A percentile compares a stretch with the other conserved stretches of the same genome.
Evolutionary conservation across 2,329 filamentous ascomycete species (phyloP).

Genomic region (Corinectria fuckeliana): DNA sequence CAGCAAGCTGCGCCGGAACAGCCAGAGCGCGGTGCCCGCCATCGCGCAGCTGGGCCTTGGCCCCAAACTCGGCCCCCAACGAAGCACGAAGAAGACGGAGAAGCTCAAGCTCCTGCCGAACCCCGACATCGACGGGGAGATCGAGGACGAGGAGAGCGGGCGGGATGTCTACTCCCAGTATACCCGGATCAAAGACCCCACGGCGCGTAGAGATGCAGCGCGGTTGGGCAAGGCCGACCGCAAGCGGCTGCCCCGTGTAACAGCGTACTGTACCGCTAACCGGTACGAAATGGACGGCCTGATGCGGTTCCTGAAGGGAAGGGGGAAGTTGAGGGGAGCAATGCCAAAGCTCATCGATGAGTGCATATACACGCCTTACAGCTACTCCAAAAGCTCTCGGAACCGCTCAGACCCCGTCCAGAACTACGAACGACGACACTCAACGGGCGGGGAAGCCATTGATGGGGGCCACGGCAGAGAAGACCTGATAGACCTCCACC

Average conservation of each 20-base stretch:
- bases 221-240: slow-evolving; percentile 92
- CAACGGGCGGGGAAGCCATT: slow-evolving; percentile 70
- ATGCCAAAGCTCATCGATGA: slow-evolving; percentile 95
- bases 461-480: slow-evolving; percentile 52
- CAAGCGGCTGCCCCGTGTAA: slow-evolving; percentile 85
- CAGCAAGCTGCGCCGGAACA: slow-evolving; percentile 86
- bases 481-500: slow-evolving; percentile 68
- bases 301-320: slow-evolving; percentile 89
- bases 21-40: slow-evolving; percentile 64
- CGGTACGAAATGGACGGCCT: slow-evolving; percentile 89
- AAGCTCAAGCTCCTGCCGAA: slow-evolving; percentile 97
- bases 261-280: slow-evolving; percentile 94
- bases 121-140: slow-evolving; percentile 80
- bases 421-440: slow-evolving; percentile 72
- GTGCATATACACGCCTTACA: slow-evolving; percentile 95
- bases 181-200: slow-evolving; percentile 96
- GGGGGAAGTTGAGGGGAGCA: slow-evolving; percentile 76
- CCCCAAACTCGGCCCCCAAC: slow-evolving; percentile 88
- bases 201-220: slow-evolving; percentile 88
- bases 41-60: slow-evolving; percentile 44
- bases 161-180: slow-evolving; percentile 98
- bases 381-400: slow-evolving; percentile 64
- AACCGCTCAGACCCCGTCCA: slow-evolving; percentile 47
- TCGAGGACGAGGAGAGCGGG: slow-evolving; percentile 84
- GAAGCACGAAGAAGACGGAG: slow-evolving; percentile 93